Evolutionary conservation across 2,329 filamentous ascomycete genomes (phyloP).

Genomic region (Aspergillus hortae): DNA sequence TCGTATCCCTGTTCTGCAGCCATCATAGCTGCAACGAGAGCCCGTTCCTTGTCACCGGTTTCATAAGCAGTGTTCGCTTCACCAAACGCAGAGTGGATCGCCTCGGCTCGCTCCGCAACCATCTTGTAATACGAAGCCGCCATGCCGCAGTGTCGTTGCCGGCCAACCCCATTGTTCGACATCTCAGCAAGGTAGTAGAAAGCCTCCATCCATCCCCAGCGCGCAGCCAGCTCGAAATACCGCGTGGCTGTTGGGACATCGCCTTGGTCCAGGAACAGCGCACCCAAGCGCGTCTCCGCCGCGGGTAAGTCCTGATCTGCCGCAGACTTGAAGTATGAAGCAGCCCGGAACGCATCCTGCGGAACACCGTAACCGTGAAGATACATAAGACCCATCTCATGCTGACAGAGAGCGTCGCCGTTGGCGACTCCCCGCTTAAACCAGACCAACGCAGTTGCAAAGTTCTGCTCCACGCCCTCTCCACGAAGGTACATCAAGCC

Average conservation of each 20-base stretch:
- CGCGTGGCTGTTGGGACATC: conserved; percentile 74
- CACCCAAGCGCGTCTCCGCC: conserved; percentile 77
- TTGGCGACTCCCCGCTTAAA: conserved; percentile 73
- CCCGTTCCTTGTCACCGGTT: conserved; percentile 72
- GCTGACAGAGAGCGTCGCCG: conserved; percentile 79
- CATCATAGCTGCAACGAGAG: conserved; percentile 77
- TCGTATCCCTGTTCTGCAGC: conserved; percentile 93
- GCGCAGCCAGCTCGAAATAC: conserved; percentile 82
- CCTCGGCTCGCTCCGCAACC: conserved; percentile 70
- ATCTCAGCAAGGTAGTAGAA: conserved; percentile 92
- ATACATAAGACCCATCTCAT: conserved; percentile 79
- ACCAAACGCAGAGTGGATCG: conserved; percentile 70
- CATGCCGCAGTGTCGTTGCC: conserved; percentile 72
- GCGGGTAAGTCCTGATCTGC: conserved; percentile 78
- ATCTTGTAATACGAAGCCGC: conserved; percentile 80
- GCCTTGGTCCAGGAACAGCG: conserved; percentile 82
- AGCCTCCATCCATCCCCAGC: conserved; percentile 80
- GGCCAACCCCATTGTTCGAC: conserved; percentile 72
- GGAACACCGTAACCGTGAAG: conserved; percentile 71
- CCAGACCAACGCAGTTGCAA: conserved; percentile 72
- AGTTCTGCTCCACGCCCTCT: conserved; percentile 78
- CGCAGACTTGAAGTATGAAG: conserved; percentile 71
- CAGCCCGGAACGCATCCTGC: conserved; percentile 67
- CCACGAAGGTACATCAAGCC: conserved; percentile 87
- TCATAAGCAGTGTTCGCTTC: conserved; percentile 83